Evolutionary conservation across 2,329 filamentous ascomycete species (phyloP).

Genomic region (Ophiostoma ulmi): DNA sequence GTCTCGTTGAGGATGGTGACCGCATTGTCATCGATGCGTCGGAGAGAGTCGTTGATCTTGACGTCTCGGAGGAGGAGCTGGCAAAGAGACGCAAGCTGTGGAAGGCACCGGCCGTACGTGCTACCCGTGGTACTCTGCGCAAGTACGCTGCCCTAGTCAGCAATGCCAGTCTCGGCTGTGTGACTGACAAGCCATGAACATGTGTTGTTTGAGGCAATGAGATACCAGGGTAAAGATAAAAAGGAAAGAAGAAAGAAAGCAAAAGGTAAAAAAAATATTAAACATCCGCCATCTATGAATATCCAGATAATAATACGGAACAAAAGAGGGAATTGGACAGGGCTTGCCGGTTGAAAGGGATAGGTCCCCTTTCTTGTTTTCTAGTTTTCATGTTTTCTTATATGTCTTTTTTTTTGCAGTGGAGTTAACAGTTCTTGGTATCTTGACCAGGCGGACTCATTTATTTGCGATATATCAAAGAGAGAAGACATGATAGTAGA

Average conservation of each 20-base stretch:
- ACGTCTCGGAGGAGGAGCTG: constrained; percentile 62
- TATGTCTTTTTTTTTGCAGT: constrained; percentile 7
- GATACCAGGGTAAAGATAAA: constrained; percentile 12
- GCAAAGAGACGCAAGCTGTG: constrained; percentile 53
- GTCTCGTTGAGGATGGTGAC: constrained; percentile 75
- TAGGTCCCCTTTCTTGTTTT: not conserved
- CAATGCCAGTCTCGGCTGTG: constrained; percentile 55
- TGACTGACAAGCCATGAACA: constrained; percentile 42
- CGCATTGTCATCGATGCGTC: constrained; percentile 77
- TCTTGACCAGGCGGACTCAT: not conserved
- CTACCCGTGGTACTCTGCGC: constrained; percentile 59
- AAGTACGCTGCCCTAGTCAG: constrained; percentile 62
- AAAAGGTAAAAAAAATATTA: not conserved
- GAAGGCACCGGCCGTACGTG: constrained; percentile 56
- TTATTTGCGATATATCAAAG: not conserved
- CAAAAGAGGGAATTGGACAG: not conserved
- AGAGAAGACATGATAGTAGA: not conserved
- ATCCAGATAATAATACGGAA: not conserved
- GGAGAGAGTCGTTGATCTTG: constrained; percentile 61
- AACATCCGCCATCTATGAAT: constrained; percentile 3
- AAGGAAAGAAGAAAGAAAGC: not conserved
- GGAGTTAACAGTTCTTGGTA: constrained; percentile 1
- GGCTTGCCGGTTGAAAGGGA: not conserved
- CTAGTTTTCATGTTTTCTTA: not conserved
- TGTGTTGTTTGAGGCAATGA: not conserved